phyloP scores from a whole-genome alignment of 306 rosid species.

The Canavalia ensiformis region DNA sequence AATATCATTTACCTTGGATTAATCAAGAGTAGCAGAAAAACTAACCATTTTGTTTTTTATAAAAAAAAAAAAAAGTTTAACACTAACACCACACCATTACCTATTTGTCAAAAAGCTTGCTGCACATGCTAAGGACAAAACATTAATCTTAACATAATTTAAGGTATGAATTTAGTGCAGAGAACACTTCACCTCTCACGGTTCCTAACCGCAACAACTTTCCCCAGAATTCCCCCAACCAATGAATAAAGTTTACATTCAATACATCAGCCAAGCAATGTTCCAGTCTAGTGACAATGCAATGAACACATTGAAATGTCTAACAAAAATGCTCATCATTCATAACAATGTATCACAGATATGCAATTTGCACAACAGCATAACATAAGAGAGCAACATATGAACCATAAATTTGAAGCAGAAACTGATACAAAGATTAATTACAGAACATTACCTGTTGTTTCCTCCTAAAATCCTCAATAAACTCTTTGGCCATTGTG shows the following conservation, averaged over 20 bases:
- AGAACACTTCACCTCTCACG: neutral
- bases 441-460: constrained; percentile 70
- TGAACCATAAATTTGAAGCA: constrained; percentile 14
- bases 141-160: neutral
- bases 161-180: constrained; percentile 16
- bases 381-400: constrained; percentile 14
- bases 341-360: neutral
- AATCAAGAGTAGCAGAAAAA: constrained; percentile 32
- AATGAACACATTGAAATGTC: neutral
- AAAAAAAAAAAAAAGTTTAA: neutral
- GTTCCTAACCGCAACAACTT: neutral
- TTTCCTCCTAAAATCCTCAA: constrained; percentile 89
- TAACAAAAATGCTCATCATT: neutral
- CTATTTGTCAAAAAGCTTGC: neutral
- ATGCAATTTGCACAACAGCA: neutral
- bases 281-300: constrained; percentile 30
- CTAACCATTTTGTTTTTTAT: neutral
- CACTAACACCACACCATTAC: neutral
- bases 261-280: neutral
- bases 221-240: constrained; percentile 18
- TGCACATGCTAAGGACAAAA: neutral
- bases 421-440: neutral
- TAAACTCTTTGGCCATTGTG: constrained; percentile 88
- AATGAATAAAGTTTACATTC: constrained; percentile 7
- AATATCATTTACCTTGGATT: constrained; percentile 48